Base-by-base conservation (phyloP, 495 filamentous ascomycete species). In the Bacidia rubella region DNA sequence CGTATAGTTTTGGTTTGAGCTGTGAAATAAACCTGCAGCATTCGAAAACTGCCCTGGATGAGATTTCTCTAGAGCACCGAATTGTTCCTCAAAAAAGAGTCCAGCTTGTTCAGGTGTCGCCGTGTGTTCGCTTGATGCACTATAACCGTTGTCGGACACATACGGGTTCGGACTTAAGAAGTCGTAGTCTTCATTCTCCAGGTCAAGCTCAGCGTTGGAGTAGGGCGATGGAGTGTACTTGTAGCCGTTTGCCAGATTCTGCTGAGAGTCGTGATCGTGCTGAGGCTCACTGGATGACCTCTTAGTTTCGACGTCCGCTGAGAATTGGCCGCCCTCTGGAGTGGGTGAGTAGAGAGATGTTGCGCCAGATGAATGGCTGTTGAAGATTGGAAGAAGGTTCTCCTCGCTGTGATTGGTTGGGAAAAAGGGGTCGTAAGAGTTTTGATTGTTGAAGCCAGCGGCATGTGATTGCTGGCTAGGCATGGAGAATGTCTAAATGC, bases 371-470 rank as follows among this genome's bases (percentile, higher is more conserved):
- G 56, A 53, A 32, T 48, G 47, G 44, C 58, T 53, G 32, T 26
- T 45, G 22, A 52, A 42, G 49, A 62, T 25, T 20, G 47, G 52
- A 19, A 62, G 35, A 21, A 62, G 51, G 19, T 60, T 54, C 45
- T 62, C 60, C 35, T 62, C 57, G 52, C 47, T 57, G 25, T 52
- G 45, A 23, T 59, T 47, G 22, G 57, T 47, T 15, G 54, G 47
- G 44, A 62, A 55, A 52, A 62, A 59, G 17, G 60, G 54, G 40
- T 62, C 60, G 52, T 52, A 57, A 46, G 50, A 57, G 29, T 54
- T 57, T 24, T 62, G 54, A 23, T 57, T 46, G 52, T 62, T 62
- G 52, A 62, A 62, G 45, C 57, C 60, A 43, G 54, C 38, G 22
- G 52, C 47, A 42, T 60, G 54, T 17, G 51, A 24, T 15, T 15